phyloP scores from a whole-genome alignment of 2,329 filamentous ascomycete species.

The Rhytidhysteron rufulum region DNA sequence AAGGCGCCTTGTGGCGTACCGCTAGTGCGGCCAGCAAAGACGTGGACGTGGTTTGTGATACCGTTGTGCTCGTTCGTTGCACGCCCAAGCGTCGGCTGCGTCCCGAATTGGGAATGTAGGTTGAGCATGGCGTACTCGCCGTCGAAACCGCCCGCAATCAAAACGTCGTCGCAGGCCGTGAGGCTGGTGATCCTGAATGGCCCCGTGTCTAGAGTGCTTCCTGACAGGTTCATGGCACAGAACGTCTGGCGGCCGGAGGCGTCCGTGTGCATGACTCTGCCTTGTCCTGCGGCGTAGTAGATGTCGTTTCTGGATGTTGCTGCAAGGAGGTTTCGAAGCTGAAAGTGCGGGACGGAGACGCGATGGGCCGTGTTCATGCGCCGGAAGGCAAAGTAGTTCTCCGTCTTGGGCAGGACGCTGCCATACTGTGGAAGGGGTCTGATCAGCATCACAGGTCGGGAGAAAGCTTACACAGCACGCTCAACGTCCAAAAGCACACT shows the following conservation, averaged over 20 bases:
- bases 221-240: conserved; percentile 48
- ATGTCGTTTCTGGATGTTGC: conserved; percentile 53
- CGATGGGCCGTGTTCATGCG: conserved; percentile 48
- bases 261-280: conserved; percentile 48
- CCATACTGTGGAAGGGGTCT: too few relatives aligned
- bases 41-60: conserved; percentile 58
- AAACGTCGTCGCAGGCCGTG: conserved; percentile 45
- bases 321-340: conserved; percentile 56
- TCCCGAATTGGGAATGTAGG: conserved; percentile 34
- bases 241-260: conserved; percentile 40
- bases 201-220: conserved; percentile 34
- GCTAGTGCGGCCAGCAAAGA: conserved; percentile 46
- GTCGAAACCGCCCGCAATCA: conserved; percentile 54
- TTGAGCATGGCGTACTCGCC: conserved; percentile 54
- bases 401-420: conserved; percentile 32
- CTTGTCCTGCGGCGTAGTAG: conserved; percentile 47
- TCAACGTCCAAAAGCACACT: too few relatives aligned
- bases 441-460: too few relatives aligned
- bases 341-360: conserved; percentile 55
- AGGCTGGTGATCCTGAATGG: conserved; percentile 52
- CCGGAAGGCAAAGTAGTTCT: conserved; percentile 47
- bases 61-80: conserved; percentile 49
- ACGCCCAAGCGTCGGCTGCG: conserved; percentile 39
- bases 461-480: too few relatives aligned
- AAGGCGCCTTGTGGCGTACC: conserved; percentile 50